Conservation (phyloP, 1,284 basidiomycete species). For the Pholiota adiposa region DNA sequence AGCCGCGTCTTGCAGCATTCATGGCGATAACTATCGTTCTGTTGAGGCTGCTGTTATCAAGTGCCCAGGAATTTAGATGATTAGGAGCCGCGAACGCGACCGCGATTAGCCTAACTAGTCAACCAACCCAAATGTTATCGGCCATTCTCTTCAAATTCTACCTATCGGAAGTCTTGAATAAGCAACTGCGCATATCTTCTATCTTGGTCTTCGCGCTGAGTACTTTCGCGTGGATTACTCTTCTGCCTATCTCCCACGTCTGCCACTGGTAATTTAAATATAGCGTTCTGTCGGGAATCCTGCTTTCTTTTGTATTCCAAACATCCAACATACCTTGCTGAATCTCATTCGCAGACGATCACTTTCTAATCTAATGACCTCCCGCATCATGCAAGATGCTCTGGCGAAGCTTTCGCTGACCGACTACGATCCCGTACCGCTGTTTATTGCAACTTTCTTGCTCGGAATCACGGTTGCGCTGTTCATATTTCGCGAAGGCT, state of each 20-base stretch:
- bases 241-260: slow-evolving; percentile 1
- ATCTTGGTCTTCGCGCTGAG: background rate
- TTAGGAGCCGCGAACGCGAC: background rate
- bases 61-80: background rate
- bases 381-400: background rate
- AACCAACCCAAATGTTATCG: background rate
- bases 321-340: background rate
- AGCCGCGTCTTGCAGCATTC: background rate
- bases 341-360: background rate
- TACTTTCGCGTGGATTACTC: background rate
- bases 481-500: background rate
- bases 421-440: background rate
- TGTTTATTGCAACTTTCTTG: slow-evolving; percentile 1
- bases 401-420: background rate
- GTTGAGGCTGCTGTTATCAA: background rate
- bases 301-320: background rate
- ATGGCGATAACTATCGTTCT: background rate
- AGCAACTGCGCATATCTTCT: background rate
- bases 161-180: background rate
- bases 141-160: background rate
- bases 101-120: background rate
- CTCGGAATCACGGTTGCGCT: slow-evolving; percentile 7
- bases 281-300: background rate
- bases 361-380: background rate
- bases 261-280: background rate